Evolutionary conservation across 1,284 basidiomycete genomes (phyloP), one percentile per base, ranked within the genome.

Genomic region (Sanghuangporus baumii): DNA sequence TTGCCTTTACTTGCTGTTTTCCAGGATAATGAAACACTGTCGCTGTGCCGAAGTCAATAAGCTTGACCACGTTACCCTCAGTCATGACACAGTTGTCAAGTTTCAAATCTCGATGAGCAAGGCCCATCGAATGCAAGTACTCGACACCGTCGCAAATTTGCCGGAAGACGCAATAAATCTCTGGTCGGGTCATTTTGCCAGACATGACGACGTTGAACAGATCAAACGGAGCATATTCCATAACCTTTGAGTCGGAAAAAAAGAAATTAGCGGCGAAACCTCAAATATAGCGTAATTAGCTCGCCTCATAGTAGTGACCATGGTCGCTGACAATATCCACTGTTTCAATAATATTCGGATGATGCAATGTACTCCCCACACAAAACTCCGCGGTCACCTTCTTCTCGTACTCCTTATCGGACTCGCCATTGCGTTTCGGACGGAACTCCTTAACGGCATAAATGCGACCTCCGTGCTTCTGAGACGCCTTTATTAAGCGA

Each of bases 1-100:
- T 89, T 3, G 96, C 93, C 62, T 81, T 82, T 74, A 88, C 78
- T 73, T 91, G 80, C 76, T 86, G 83, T 74, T 87, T 95, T 65
- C 96, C 96, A 0, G 97, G 97, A 71, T 98, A 98, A 71, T 97
- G 94, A 79, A 99, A 99, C 61, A 99, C 96, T 64, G 96, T 96
- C 14, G 97, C 97, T 0, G 97, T 99, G 56, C 97, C 97, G 77
- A 99, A 99, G 76, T 99, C 97, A 77, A 99, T 99, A 67, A 99
- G 85, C 77, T 99, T 99, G 79, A 99, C 93, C 68, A 97, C 87
- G 73, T 98, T 96, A 71, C 89, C 83, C 2, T 81, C 81, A 34
- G 93, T 98, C 93, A 99, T 97, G 76, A 99, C 97, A 74, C 97
- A 99, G 75, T 99, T 99, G 79, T 99, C 97, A 67, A 99, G 89